Evolutionary conservation across 2,329 filamentous ascomycete genomes (phyloP).

Genomic region (Fusarium armeniacum): DNA sequence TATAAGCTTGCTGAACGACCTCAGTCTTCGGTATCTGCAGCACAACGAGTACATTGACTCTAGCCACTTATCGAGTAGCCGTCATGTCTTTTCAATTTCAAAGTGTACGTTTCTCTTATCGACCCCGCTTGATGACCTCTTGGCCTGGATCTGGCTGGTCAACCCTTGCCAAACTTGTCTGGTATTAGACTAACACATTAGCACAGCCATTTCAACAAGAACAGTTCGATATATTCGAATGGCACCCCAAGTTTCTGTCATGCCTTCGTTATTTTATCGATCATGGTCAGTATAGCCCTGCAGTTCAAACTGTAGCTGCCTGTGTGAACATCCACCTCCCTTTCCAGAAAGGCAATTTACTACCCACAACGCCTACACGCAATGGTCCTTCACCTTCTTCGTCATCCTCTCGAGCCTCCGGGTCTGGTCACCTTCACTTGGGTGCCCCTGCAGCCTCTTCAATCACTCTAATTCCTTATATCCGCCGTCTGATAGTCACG

Average conservation of each 20-base stretch:
- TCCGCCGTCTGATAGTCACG: slow-evolving; percentile 89
- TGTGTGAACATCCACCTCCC: slow-evolving; percentile 94
- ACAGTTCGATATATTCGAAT: slow-evolving; percentile 86
- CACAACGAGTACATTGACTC: slow-evolving; percentile 11
- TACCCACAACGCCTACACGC: slow-evolving; percentile 58
- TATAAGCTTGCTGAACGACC: slow-evolving; percentile 3
- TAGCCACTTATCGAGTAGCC: slow-evolving; percentile 1
- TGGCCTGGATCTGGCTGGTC: slow-evolving; percentile 9
- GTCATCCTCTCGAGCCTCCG: slow-evolving; percentile 52
- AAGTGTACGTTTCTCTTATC: slow-evolving; percentile 36
- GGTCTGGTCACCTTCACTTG: slow-evolving; percentile 20
- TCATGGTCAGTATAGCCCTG: slow-evolving; percentile 84
- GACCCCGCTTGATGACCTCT: slow-evolving; percentile 16
- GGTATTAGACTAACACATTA: slow-evolving; percentile 31
- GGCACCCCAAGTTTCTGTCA: slow-evolving; percentile 91
- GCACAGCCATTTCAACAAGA: slow-evolving; percentile 61
- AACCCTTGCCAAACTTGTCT: slow-evolving; percentile 12
- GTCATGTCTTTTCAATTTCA: slow-evolving; percentile 49
- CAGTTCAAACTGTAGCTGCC: slow-evolving; percentile 88
- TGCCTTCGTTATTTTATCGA: slow-evolving; percentile 94
- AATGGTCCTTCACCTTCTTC: slow-evolving; percentile 45
- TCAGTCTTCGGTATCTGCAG: not conserved
- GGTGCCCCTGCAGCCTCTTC: slow-evolving; percentile 49
- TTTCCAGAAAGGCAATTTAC: slow-evolving; percentile 74
- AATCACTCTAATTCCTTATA: slow-evolving; percentile 86